Percentiles rank a stretch among this genome's conserved stretches.
phyloP scores from a whole-genome alignment of 208 protist genomes.

The Hexamita inflata region DNA sequence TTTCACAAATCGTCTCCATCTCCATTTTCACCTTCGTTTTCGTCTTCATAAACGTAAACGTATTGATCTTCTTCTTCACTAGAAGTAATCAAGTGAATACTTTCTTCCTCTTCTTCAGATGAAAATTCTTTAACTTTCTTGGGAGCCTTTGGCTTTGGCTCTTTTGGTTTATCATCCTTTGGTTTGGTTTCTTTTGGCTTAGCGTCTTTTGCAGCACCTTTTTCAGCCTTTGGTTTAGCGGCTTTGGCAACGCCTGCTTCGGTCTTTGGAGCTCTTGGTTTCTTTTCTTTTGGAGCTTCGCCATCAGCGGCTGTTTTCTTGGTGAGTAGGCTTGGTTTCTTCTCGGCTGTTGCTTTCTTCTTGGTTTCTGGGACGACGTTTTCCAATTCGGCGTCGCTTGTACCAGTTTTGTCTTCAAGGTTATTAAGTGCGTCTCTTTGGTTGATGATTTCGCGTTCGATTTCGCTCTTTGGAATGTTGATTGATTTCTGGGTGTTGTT shows the following conservation, averaged over 20 bases:
- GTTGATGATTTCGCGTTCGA: background rate
- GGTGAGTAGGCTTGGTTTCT: background rate
- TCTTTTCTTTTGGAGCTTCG: background rate
- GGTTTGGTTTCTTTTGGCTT: background rate
- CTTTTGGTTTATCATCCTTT: background rate
- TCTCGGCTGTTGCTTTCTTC: background rate
- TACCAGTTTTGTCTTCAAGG: background rate
- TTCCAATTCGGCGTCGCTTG: background rate
- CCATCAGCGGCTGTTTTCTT: background rate
- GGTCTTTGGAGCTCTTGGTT: background rate
- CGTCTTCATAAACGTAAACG: background rate
- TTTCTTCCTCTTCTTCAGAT: background rate
- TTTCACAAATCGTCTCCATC: background rate
- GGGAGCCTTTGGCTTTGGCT: background rate
- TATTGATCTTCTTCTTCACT: slow-evolving; percentile 5
- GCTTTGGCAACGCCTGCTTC: background rate
- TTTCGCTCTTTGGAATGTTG: background rate
- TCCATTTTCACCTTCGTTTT: background rate
- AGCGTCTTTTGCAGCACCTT: background rate
- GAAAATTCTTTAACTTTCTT: background rate
- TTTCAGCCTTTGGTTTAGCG: background rate
- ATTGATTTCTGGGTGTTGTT: background rate
- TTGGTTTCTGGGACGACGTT: background rate
- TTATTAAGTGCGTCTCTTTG: no score
- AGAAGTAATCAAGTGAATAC: background rate